Base-by-base conservation (phyloP, 495 filamentous ascomycete species). In the Neurospora sp. region DNA sequence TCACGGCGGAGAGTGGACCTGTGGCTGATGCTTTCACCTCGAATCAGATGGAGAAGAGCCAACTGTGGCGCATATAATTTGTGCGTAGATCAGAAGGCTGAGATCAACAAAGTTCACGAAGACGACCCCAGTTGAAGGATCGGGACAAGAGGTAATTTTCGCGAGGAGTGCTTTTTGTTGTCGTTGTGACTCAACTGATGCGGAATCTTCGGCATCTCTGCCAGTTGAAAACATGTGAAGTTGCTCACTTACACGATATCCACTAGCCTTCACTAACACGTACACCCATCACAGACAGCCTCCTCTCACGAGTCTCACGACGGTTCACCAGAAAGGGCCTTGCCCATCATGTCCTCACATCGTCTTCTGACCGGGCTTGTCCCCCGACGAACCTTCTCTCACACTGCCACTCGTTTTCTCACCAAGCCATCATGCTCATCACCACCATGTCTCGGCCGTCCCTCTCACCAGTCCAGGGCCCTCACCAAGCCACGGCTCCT, bases 401-500 rank as follows among this genome's bases (percentile, higher is more conserved):
- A 74, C 14, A 40, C 48, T 22, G 31, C 41, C 46, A n/a, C 53
- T 35, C 53, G 53, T 20, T 14, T 18, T 35, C 22, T 46, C 22
- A 18, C 66, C 40, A 73, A 42, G 68, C 42, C 75, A 40, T 20
- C 38, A 71, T 39, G 16, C 38, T 20, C 68, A 27, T 44, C 38
- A 42, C 31, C 48, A 42, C 66, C 68, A 20, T 71, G 39, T 7
- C 1, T 38, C 40, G 69, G 16, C 35, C 53, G 37, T 9, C 18
- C 41, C 16, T 35, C 68, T 70, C 40, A 40, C 44, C 72, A 68
- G 14, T 31, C 31, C 46, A 22, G 41, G 22, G 35, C 40, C 1
- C 75, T 80, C 70, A 46, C 72, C 35, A 38, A 68, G 1, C 75
- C 73, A 5, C 77, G 71, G 2, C 71, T 27, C 5, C 74, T 76